Percentiles rank a stretch among this genome's conserved stretches.
Evolutionary conservation across 768 basidiomycete species (phyloP).

Genomic region (Pleurotus tuber-regium): DNA sequence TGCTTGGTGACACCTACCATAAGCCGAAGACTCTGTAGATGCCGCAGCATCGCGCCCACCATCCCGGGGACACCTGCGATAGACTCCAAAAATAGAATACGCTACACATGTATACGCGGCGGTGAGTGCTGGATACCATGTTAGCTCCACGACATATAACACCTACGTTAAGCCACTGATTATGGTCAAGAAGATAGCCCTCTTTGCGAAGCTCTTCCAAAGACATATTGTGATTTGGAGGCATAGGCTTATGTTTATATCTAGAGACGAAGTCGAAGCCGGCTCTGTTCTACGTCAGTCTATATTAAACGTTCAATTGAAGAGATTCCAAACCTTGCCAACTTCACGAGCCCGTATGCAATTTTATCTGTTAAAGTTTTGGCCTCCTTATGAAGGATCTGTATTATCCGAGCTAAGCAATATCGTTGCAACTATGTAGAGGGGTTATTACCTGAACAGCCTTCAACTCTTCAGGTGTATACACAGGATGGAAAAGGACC

Average conservation of each 20-base stretch:
- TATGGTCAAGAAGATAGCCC: constrained; percentile 71
- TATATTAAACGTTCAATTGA: constrained; percentile 1
- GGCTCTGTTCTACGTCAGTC: too few species aligned
- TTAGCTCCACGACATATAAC: too few species aligned
- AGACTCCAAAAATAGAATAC: constrained; percentile 70
- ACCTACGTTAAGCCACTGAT: constrained; percentile 74
- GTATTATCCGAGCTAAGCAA: constrained; percentile 12
- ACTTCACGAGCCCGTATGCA: constrained; percentile 59
- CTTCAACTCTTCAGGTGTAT: constrained; percentile 68
- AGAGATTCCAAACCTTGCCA: constrained; percentile 39
- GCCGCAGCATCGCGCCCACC: constrained; percentile 87
- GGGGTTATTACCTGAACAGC: constrained; percentile 57
- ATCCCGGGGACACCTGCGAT: constrained; percentile 96
- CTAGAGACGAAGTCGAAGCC: constrained; percentile 84
- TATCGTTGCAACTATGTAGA: neutral
- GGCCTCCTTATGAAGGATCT: constrained; percentile 72
- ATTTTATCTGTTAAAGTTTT: constrained; percentile 71
- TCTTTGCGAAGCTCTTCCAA: constrained; percentile 70
- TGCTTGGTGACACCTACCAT: constrained; percentile 52
- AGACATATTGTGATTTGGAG: constrained; percentile 60
- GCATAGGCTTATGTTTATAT: constrained; percentile 75
- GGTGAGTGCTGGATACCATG: neutral
- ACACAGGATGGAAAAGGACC: constrained; percentile 94
- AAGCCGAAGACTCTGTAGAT: constrained; percentile 82
- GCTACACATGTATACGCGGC: constrained; percentile 27